Base-by-base conservation (phyloP, 2,329 filamentous ascomycete genomes). In the Paracoccidioides lutzii region DNA sequence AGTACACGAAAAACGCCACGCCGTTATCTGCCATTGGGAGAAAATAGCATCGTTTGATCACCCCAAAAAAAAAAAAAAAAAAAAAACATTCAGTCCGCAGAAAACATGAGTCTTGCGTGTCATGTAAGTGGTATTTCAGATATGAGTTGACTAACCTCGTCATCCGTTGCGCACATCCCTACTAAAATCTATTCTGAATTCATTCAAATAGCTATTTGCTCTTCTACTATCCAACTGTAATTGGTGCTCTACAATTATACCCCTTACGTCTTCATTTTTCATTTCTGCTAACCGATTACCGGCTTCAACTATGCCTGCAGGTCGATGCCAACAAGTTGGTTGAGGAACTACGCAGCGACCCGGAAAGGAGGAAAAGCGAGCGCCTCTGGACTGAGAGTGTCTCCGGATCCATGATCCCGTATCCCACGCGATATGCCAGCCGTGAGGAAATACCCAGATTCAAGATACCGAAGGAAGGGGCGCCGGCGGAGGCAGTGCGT, bases 401-500 rank as follows among this genome's bases (percentile, higher is more conserved):
- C 1, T 55, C 61, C 15, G 59, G 60, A 3, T 61, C 61, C 8
- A 53, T 62, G 46, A 69, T 67, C 0, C 66, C 68, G 10, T 70
- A 70, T 56, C 67, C 67, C 6, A 64, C 66, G 10, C 61, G 66
- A 14, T 70, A 70, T 58, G 62, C 65, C 9, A 64, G 62, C 51
- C 62, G 61, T 52, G 62, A 67, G 52, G 61, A 68, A 32, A 67
- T 70, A 10, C 63, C 66, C 46, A 69, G 68, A 45, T 70, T 67
- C 61, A 59, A 58, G 14, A 67, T 70, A 30, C 68, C 67, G 2
- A 56, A 63, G 32, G 48, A 65, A 5, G 68, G 68, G 8, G 64
- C 66, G 6, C 62, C 65, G 45, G 78, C 79, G 8, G 81, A 85
- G 60, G 78, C 80, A 0, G 83, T 84, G 0, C 81, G 84, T 62